Conservation (phyloP, 345 rosid species). For the Eucalyptus tenuipes region DNA sequence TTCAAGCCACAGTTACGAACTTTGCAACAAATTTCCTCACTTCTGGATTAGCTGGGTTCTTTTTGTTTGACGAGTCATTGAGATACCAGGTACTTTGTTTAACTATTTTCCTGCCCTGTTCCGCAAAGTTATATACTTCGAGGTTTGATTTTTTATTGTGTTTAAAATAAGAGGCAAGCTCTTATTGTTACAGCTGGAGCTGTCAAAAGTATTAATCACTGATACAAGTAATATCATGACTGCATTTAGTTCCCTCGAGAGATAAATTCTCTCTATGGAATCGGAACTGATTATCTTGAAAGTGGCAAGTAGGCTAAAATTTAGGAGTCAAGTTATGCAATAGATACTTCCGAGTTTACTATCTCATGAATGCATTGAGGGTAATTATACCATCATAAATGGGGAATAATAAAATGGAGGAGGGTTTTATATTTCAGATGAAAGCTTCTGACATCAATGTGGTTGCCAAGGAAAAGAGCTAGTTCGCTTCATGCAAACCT, state of each 20-base stretch:
- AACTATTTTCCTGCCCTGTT: neutral
- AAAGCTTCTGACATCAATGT: neutral
- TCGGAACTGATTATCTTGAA: neutral
- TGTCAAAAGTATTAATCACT: neutral
- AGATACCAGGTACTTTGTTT: slow-evolving; percentile 31
- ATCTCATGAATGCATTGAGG: neutral
- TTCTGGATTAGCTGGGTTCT: slow-evolving; percentile 76
- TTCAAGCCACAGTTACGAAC: slow-evolving; percentile 84
- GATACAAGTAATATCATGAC: neutral
- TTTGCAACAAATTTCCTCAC: slow-evolving; percentile 84
- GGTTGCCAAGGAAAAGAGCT: neutral
- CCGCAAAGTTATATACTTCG: neutral
- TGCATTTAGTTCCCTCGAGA: neutral
- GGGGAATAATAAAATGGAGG: neutral
- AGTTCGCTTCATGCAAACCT: neutral
- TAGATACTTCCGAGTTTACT: neutral
- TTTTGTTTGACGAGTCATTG: slow-evolving; percentile 54
- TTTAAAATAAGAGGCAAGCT: neutral
- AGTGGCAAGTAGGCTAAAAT: neutral
- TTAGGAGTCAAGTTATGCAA: neutral
- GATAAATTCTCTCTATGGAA: neutral
- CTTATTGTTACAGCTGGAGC: neutral
- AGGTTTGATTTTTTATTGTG: neutral
- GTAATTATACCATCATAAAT: neutral
- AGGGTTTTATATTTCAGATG: neutral